Percentiles rank a stretch among this genome's conserved stretches.
Evolutionary conservation across 768 basidiomycete species (phyloP).

Genomic region (Suillus paluster): DNA sequence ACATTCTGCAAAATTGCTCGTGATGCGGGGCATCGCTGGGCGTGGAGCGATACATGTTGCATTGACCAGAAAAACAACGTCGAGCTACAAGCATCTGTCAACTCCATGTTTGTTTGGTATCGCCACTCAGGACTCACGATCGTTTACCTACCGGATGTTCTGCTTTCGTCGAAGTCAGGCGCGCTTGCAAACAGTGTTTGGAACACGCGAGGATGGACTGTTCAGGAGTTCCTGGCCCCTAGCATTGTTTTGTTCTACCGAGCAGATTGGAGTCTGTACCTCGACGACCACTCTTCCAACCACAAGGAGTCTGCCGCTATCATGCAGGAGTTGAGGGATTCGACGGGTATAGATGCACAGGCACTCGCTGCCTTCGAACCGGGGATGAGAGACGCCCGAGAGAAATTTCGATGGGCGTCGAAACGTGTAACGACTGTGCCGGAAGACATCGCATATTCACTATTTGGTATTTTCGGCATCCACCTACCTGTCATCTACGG

Average conservation of each 20-base stretch:
- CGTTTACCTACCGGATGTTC: background rate
- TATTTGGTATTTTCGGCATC: conserved; percentile 12
- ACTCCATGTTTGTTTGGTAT: background rate
- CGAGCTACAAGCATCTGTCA: background rate
- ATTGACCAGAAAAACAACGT: background rate
- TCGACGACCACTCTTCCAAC: background rate
- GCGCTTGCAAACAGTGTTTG: conserved; percentile 11
- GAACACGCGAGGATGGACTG: conserved; percentile 30
- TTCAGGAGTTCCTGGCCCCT: conserved; percentile 31
- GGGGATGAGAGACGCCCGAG: background rate
- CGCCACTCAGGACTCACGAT: background rate
- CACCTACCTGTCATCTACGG: conserved; percentile 16
- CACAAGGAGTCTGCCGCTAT: background rate
- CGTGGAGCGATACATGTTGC: background rate
- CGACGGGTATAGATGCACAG: background rate
- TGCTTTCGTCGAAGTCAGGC: background rate
- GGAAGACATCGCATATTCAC: conserved; percentile 18
- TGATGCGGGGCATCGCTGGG: background rate
- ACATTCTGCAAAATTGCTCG: background rate
- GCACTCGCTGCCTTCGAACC: background rate
- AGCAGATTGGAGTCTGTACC: conserved; percentile 20
- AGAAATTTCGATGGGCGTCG: conserved; percentile 15
- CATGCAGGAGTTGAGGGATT: background rate
- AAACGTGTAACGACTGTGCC: conserved; percentile 13
- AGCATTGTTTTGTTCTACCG: conserved; percentile 32